Conservation (phyloP, 257 asterid species). For the Vinca minor region DNA sequence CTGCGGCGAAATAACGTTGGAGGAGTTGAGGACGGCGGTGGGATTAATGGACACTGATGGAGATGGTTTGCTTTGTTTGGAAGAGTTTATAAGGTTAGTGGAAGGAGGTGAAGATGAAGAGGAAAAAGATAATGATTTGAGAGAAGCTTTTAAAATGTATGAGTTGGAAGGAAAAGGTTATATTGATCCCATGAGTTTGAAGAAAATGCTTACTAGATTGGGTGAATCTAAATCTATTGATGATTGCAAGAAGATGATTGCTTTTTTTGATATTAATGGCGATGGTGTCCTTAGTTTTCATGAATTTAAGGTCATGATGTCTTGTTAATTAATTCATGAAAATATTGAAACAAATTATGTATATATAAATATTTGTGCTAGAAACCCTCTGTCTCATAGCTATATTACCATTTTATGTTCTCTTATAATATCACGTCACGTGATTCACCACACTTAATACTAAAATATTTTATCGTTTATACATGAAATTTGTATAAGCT, state of each 20-base stretch:
- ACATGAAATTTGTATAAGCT: too few species aligned
- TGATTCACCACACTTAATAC: too few species aligned
- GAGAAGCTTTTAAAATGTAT: conserved; percentile 55
- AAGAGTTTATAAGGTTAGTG: conserved; percentile 43
- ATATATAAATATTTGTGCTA: too few species aligned
- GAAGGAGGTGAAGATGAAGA: conserved; percentile 50
- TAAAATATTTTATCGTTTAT: too few species aligned
- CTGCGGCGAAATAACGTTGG: conserved; percentile 27
- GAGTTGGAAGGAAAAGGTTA: conserved; percentile 43
- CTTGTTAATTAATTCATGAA: too few species aligned
- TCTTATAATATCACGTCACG: too few species aligned
- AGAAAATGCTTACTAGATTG: conserved; percentile 44
- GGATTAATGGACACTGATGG: conserved; percentile 33
- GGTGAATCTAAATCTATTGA: conserved; percentile 44
- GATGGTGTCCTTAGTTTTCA: conserved; percentile 57
- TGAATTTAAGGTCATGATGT: conserved; percentile 68
- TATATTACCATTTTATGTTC: too few species aligned
- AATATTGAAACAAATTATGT: too few species aligned
- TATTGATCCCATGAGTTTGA: conserved; percentile 55
- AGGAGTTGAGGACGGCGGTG: conserved; percentile 37
- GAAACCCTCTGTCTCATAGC: too few species aligned
- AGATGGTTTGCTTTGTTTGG: conserved; percentile 48
- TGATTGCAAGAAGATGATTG: conserved; percentile 50
- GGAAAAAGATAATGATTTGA: conserved; percentile 37
- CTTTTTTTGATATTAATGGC: conserved; percentile 47